These are phyloP conservation scores for Petrea volubilis DNA, from an alignment of 257 asterid species.

Conservation along the genomic window DNA sequence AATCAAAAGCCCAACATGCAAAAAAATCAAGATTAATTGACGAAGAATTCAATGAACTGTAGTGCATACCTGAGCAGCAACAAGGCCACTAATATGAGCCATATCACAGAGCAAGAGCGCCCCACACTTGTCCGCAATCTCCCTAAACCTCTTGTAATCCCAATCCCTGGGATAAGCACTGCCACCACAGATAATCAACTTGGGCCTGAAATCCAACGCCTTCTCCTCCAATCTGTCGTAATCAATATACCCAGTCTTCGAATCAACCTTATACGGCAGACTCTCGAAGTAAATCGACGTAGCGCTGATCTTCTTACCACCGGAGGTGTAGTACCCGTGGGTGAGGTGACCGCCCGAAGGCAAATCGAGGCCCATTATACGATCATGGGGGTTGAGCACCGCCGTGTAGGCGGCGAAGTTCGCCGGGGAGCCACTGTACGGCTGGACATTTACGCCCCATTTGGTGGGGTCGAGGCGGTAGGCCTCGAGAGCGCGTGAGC, in stretches of 20 bases:
- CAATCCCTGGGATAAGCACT: constrained; percentile 86
- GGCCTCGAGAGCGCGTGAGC: constrained; percentile 63
- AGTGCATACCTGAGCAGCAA: constrained; percentile 81
- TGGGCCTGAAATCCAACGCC: constrained; percentile 88
- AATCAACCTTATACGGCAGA: constrained; percentile 85
- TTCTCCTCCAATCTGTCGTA: constrained; percentile 77
- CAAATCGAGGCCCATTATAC: constrained; percentile 84
- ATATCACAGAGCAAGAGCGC: constrained; percentile 89
- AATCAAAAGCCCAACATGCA: background rate
- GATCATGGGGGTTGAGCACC: constrained; percentile 71
- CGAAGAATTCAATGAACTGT: background rate
- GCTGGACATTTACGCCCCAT: constrained; percentile 83
- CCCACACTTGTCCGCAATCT: constrained; percentile 62
- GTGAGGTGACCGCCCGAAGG: constrained; percentile 89
- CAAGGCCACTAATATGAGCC: constrained; percentile 98
- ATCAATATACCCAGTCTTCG: constrained; percentile 81
- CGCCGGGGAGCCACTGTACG: constrained; percentile 71
- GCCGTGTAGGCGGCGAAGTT: constrained; percentile 86
- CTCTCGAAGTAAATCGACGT: constrained; percentile 89
- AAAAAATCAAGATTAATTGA: background rate
- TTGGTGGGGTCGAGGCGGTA: constrained; percentile 59
- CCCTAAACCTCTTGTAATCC: constrained; percentile 65
- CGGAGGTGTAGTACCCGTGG: constrained; percentile 77
- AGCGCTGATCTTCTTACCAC: constrained; percentile 92
- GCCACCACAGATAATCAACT: constrained; percentile 85